phyloP scores from a whole-genome alignment of 2,329 filamentous ascomycete genomes.

The Clonostachys chloroleuca region DNA sequence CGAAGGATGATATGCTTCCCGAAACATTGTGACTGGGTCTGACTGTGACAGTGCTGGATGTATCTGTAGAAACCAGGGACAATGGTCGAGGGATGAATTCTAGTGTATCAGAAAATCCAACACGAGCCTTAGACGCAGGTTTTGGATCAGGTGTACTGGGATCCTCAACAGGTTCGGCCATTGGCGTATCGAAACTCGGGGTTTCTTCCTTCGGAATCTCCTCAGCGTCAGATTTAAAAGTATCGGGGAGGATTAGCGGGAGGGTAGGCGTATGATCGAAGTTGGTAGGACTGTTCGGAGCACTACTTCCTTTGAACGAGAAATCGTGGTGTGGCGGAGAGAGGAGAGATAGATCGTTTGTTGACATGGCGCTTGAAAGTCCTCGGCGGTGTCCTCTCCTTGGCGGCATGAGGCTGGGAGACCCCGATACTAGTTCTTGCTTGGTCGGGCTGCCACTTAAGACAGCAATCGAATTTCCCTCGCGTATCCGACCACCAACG shows the following conservation, averaged over 20 bases:
- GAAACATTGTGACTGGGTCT: constrained; percentile 69
- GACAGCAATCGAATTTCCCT: constrained; percentile 52
- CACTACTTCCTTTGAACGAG: constrained; percentile 54
- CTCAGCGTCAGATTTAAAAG: neutral
- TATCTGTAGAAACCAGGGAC: constrained; percentile 81
- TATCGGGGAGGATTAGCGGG: constrained; percentile 11
- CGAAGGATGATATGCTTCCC: constrained; percentile 74
- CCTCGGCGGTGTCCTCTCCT: constrained; percentile 68
- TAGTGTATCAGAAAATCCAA: constrained; percentile 80
- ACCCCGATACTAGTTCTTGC: constrained; percentile 50
- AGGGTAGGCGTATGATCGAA: constrained; percentile 20
- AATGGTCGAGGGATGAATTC: constrained; percentile 81
- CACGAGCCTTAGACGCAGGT: constrained; percentile 51
- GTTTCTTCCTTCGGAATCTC: constrained; percentile 5
- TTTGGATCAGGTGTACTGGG: constrained; percentile 10
- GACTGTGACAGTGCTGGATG: constrained; percentile 70
- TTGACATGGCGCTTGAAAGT: constrained; percentile 74
- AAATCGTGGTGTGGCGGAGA: constrained; percentile 46
- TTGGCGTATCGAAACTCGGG: neutral
- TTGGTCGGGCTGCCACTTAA: constrained; percentile 70
- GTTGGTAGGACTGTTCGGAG: constrained; percentile 55
- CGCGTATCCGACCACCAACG: constrained; percentile 66
- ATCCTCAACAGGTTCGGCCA: constrained; percentile 7
- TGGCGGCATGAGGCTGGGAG: constrained; percentile 48
- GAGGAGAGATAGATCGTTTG: constrained; percentile 74